Evolutionary conservation across 805 yeast genomes (phyloP), one percentile per base, ranked within the genome.

Genomic region (Tetrapisispora namnaoensis): DNA sequence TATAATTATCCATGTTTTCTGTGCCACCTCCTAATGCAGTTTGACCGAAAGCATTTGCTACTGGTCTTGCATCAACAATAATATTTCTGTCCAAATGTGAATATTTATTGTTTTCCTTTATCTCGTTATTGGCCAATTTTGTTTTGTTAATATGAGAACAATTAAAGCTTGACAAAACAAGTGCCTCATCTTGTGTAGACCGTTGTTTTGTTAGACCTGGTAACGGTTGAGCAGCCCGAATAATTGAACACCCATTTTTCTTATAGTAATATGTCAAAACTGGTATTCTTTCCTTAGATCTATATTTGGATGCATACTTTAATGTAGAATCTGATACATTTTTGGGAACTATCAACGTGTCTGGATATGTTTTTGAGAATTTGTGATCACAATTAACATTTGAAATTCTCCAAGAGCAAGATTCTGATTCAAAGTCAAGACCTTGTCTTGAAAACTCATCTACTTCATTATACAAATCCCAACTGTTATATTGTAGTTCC

Each of bases 11-110:
- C 74, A 89, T 86, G 55, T 78, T 83, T 62, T 93, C 99, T 0
- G 96, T 84, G 1, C 99, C 99, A n/a, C 97, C 99, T 13, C 99
- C 99, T 16, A 93, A 68, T 0, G 98, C 98, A 42, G 87, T 86
- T 59, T 93, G 98, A 0, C 96, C 98, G 78, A 89, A 78, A 8
- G 98, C 98, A 65, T 93, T 93, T 0, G 97, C 84, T 24, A 89
- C 65, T 0, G 99, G 99, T 49, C 99, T 72, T 21, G 95, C 85
- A 68, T 93, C 99, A 4, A 88, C 91, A 30, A 93, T 81, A 28
- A 93, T 66, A 59, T 90, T 82, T 42, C 73, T 74, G 21, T 16
- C 35, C 16, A 75, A 56, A 27, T n/a, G 39, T 18, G 28, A 22
- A 21, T 8, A 6, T 35, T 42, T 30, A 24, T 22, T 16, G 9